Percentiles rank a stretch among this genome's conserved stretches.
Evolutionary conservation across 1,139 yeast species (phyloP).

Genomic region (Trichomonascaceae sp.): DNA sequence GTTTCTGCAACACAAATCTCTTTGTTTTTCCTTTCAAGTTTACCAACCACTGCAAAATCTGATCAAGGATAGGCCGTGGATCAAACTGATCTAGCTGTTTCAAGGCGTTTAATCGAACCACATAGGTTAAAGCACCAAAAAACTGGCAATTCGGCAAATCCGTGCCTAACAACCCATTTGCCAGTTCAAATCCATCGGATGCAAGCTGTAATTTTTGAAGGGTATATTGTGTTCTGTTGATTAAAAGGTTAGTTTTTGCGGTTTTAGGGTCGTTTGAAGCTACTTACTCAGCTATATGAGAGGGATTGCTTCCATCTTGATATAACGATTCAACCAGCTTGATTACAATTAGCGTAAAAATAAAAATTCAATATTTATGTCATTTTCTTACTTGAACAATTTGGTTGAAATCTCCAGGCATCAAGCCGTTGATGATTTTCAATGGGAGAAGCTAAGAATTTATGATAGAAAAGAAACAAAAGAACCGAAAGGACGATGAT

Average conservation of each 20-base stretch:
- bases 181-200: constrained; percentile 45
- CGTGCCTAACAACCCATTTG: constrained; percentile 37
- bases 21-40: constrained; percentile 16
- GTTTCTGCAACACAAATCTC: constrained; percentile 30
- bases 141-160: constrained; percentile 44
- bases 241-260: constrained; percentile 4
- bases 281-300: constrained; percentile 16
- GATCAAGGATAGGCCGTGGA: constrained; percentile 17
- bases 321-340: constrained; percentile 23
- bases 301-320: constrained; percentile 16
- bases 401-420: constrained; percentile 9
- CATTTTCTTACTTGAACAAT: constrained; percentile 7
- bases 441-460: neutral
- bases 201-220: constrained; percentile 47
- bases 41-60: constrained; percentile 26
- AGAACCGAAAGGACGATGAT: too few species aligned
- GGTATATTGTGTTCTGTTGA: constrained; percentile 37
- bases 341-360: neutral
- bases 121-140: constrained; percentile 57
- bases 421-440: neutral
- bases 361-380: neutral
- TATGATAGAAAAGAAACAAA: neutral
- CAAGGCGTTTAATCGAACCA: constrained; percentile 41
- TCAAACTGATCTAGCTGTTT: constrained; percentile 10
- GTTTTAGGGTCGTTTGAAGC: neutral